Evolutionary conservation across 306 rosid species (phyloP).

Genomic region (Prunus dulcis): DNA sequence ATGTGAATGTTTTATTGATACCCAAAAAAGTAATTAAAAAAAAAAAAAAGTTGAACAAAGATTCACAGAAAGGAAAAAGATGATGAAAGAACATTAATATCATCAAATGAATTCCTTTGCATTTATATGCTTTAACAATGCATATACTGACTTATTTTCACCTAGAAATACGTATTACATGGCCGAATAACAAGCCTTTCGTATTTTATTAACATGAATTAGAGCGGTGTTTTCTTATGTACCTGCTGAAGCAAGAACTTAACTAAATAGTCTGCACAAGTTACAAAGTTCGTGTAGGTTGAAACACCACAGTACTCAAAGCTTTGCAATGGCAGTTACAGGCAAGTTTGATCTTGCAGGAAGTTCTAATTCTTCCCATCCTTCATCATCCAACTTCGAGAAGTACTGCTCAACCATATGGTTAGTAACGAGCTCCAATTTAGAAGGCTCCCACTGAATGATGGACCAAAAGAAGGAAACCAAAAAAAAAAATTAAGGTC

Average conservation of each 20-base stretch:
- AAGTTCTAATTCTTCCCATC: conserved; percentile 73
- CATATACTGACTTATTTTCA: background rate
- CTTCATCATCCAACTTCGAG: conserved; percentile 48
- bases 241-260: background rate
- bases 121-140: background rate
- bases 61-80: no score
- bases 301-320: conserved; percentile 26
- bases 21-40: no score
- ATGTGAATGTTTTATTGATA: background rate
- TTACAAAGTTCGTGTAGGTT: background rate
- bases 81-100: background rate
- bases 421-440: conserved; percentile 26
- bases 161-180: background rate
- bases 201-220: background rate
- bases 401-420: conserved; percentile 31
- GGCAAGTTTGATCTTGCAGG: conserved; percentile 76
- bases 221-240: background rate
- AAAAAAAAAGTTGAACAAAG: no score
- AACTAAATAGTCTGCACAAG: background rate
- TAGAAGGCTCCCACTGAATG: conserved; percentile 35
- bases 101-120: background rate
- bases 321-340: conserved; percentile 65
- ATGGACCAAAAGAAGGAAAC: conserved; percentile 2
- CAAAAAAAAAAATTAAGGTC: background rate
- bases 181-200: background rate